phyloP scores from a whole-genome alignment of 2,329 filamentous ascomycete genomes.

The Aureobasidium sp. region DNA sequence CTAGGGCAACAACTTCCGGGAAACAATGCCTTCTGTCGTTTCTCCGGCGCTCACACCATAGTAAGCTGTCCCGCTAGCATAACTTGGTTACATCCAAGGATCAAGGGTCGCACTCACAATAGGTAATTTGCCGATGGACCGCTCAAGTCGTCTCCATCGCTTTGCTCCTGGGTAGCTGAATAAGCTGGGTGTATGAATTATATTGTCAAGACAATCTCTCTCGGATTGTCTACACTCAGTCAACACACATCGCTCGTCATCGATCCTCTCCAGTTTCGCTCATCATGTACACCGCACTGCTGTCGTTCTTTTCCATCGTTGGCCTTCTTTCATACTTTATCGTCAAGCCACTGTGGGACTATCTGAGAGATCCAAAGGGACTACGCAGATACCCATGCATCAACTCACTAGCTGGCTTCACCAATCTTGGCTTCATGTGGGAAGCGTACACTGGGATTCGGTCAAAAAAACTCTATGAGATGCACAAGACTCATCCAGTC shows the following conservation, averaged over 20 bases:
- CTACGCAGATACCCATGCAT: conserved; percentile 44
- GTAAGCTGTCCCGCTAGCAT: neutral
- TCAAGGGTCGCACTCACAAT: neutral
- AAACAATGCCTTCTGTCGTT: neutral
- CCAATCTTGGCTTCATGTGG: conserved; percentile 39
- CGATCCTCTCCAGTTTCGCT: neutral
- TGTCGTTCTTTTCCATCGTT: neutral
- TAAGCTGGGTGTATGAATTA: neutral
- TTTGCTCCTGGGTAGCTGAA: neutral
- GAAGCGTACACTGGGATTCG: conserved; percentile 37
- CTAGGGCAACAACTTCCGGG: neutral
- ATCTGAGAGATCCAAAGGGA: conserved; percentile 42
- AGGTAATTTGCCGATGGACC: neutral
- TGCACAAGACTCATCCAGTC: conserved; percentile 38
- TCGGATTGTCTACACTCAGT: neutral
- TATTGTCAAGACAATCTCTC: neutral
- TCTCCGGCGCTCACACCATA: neutral
- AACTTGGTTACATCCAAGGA: neutral
- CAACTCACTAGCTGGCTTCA: conserved; percentile 38
- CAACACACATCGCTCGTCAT: neutral
- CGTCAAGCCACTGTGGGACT: conserved; percentile 19
- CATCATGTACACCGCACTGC: neutral
- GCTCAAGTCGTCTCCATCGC: neutral
- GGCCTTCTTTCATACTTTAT: neutral
- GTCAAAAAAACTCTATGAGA: conserved; percentile 34